Base-by-base conservation (phyloP, 1,284 basidiomycete species). In the Ceratobasidium sp. region DNA sequence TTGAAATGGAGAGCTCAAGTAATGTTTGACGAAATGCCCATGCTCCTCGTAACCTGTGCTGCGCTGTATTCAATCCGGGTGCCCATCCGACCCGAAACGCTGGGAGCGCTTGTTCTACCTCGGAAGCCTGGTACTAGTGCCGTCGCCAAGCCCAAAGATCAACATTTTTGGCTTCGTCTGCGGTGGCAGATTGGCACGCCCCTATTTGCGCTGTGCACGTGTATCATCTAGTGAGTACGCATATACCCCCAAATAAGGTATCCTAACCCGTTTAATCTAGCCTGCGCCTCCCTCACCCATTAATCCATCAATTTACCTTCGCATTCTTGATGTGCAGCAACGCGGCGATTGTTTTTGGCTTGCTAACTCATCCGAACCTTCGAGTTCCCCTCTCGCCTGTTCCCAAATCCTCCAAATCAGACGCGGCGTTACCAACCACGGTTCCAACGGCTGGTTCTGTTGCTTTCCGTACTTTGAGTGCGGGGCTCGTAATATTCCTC, bases 401-500 rank as follows among this genome's bases (percentile, higher is more conserved):
- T 0, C 51, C 61, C 33, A 55, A 63, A 39, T 56, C 68, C 33
- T 39, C 39, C 15, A 76, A 66, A 28, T 33, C 51, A 15, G 40
- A n/a, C 18, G 44, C 61, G 12, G 51, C 28, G 13, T 26, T 10
- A 20, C 42, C 28, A 6, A 20, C 5, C 20, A 10, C 13, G 23
- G 26, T 40, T 49, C 26, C 66, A 23, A 76, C 73, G 23, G 61
- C 73, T 44, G 73, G 73, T 2, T 33, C 49, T 23, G 73, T 76
- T 13, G 73, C 73, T 53, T 76, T 76, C 63, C 73, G 73, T 33
- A 76, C 73, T 6, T 51, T 76, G 15, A 80, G 85, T 64, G 67
- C 79, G 3, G 86, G 86, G 10, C 76, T 84, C 4, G 76, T 76
- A 10, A 82, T 84, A 51, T 89, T 86, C 69, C 80, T 83, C 10